Conservation (phyloP, 495 filamentous ascomycete genomes). For the Aspergillus leporis region DNA sequence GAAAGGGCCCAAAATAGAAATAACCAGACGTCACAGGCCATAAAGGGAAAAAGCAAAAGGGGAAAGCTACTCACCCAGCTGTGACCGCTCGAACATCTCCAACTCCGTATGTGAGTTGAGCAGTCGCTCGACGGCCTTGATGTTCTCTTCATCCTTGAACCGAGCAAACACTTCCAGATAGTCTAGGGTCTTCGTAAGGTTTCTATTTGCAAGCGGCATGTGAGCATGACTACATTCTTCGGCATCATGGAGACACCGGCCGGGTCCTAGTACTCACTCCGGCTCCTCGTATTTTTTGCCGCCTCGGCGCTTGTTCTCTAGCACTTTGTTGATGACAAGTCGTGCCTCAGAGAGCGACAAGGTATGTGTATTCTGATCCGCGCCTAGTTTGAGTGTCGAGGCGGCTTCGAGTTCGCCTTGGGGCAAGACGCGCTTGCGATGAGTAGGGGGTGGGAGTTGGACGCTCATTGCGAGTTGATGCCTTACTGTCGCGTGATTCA, state of each 20-base stretch:
- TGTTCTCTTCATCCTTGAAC: slow-evolving; percentile 92
- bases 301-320: slow-evolving; percentile 57
- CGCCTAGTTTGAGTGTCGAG: slow-evolving; percentile 79
- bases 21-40: slow-evolving; percentile 1
- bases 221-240: slow-evolving; percentile 1
- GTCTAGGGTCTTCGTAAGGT: slow-evolving; percentile 78
- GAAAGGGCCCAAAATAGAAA: slow-evolving; percentile 9
- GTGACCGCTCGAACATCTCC: slow-evolving; percentile 87
- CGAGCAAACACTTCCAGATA: slow-evolving; percentile 92
- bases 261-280: slow-evolving; percentile 38
- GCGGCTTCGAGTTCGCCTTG: slow-evolving; percentile 87
- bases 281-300: slow-evolving; percentile 53
- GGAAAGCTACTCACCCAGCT: slow-evolving; percentile 67
- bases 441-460: slow-evolving; percentile 54
- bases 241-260: slow-evolving; percentile 1
- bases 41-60: slow-evolving; percentile 12
- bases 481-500: neutral
- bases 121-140: slow-evolving; percentile 85
- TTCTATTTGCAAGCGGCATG: slow-evolving; percentile 33
- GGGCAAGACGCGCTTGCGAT: slow-evolving; percentile 70
- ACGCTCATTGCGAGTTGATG: slow-evolving; percentile 34
- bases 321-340: slow-evolving; percentile 83
- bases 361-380: slow-evolving; percentile 85
- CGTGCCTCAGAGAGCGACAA: slow-evolving; percentile 89
- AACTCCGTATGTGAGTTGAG: slow-evolving; percentile 74